Conservation (phyloP, 148 eudicot species). For the Chenopodium berlandieri region DNA sequence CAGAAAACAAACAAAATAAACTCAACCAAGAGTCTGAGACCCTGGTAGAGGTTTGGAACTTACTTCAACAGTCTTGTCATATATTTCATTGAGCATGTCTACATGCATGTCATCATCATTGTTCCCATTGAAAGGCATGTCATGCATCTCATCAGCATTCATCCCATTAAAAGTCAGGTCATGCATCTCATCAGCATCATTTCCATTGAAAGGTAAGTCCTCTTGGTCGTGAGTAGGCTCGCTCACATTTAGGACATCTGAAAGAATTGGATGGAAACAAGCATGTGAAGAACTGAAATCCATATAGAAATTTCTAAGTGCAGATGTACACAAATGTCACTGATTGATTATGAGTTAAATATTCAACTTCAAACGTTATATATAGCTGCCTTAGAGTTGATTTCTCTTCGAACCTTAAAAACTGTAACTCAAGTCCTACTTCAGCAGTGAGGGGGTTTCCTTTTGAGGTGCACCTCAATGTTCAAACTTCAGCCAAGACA, state of each 20-base stretch:
- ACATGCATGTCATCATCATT: conserved; percentile 47
- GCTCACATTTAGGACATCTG: conserved; percentile 40
- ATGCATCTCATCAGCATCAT: conserved; percentile 2
- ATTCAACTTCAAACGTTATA: neutral
- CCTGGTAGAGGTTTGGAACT: conserved; percentile 21
- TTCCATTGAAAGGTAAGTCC: conserved; percentile 30
- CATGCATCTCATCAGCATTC: neutral
- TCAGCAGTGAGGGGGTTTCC: neutral
- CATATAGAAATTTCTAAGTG: neutral
- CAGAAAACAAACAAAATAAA: neutral
- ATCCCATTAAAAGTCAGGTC: conserved; percentile 28
- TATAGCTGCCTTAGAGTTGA: neutral
- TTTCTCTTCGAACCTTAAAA: neutral
- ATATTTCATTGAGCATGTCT: conserved; percentile 49
- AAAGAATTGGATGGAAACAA: conserved; percentile 3
- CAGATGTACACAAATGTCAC: neutral
- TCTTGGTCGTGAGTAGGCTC: conserved; percentile 35
- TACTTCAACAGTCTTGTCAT: conserved; percentile 48
- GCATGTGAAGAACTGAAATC: neutral
- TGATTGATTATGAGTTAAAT: neutral
- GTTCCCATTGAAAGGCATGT: conserved; percentile 28
- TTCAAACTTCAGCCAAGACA: neutral
- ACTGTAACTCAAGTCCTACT: neutral
- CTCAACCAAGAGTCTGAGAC: neutral
- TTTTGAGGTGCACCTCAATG: neutral